Conservation (phyloP, 805 yeast genomes). For the Clavispora carvajalis region DNA sequence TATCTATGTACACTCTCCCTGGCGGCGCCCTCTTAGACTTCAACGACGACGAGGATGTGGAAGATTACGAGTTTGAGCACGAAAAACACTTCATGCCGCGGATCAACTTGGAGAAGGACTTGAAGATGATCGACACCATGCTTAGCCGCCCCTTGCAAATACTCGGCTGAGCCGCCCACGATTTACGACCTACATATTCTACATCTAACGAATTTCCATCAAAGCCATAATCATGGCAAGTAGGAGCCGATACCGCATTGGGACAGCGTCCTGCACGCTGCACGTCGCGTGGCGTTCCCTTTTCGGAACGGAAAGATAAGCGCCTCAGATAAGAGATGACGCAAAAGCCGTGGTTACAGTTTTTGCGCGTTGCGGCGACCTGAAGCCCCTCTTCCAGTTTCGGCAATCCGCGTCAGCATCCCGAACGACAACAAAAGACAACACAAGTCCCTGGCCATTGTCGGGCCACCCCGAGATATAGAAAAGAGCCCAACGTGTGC, state of each 20-base stretch:
- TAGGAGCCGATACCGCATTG: no score
- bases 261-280: background rate
- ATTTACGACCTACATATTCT: background rate
- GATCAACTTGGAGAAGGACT: constrained; percentile 12
- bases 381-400: no score
- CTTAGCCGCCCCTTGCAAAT: constrained; percentile 2
- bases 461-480: no score
- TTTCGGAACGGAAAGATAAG: background rate
- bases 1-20: background rate
- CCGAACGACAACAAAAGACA: no score
- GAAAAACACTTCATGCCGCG: constrained; percentile 11
- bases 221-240: no score
- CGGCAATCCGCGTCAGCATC: no score
- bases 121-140: constrained; percentile 13
- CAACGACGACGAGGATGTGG: constrained; percentile 10
- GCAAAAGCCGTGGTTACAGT: background rate
- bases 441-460: no score
- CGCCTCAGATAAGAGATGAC: background rate
- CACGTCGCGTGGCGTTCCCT: background rate
- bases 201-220: no score
- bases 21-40: constrained; percentile 7
- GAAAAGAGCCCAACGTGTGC: no score
- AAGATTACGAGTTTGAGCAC: constrained; percentile 11
- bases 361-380: background rate
- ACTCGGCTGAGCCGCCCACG: background rate